Evolutionary conservation across 352 stramenopile species (phyloP), one percentile per base, ranked within the genome.

Genomic region (Globisporangium paroecandrum): DNA sequence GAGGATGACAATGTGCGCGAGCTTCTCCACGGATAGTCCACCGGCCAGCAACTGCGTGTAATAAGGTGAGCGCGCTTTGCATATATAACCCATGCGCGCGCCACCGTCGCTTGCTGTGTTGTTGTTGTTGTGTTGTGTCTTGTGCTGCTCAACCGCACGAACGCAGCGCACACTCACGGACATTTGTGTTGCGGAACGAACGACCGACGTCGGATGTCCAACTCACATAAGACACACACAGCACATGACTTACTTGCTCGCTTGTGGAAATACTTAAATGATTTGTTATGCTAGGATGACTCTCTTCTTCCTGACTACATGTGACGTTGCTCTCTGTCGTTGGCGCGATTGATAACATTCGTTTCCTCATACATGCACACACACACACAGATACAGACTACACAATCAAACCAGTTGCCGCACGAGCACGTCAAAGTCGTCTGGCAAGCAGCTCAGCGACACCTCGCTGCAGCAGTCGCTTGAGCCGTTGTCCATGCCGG

Each of bases 401-500:
- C 56, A 20, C 27, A 22, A 20, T 62, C 56, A 62, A 13, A 29
- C 56, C 32, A 68, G 8, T 15, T 68, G 36, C 20, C 18, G 27
- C 12, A 68, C 63, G 38, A 68, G 54, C 38, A 27, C 53, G 12
- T 68, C 63, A 56, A 63, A 68, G 38, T 63, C 63, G 36, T 47
- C 54, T 15, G 43, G 53, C 15, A 62, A 12, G 29, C 25, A 58
- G 20, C 56, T 27, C 18, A 68, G 27, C 13, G 63, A 49, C 10
- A 12, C 18, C 9, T 63, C 63, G 2, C 55, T 27, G 12, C 18
- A 27, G 7, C 25, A 22, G 22, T 20, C 24, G 56, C 64, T 59
- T 4, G 12, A 32, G 5, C 24, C 64, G 20, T 22, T 25, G 3
- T 47, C 63, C 15, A 69, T 27, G 20, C 49, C 41, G 0, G 34